phyloP scores from a whole-genome alignment of 768 basidiomycete species.

The Russula sp. region DNA sequence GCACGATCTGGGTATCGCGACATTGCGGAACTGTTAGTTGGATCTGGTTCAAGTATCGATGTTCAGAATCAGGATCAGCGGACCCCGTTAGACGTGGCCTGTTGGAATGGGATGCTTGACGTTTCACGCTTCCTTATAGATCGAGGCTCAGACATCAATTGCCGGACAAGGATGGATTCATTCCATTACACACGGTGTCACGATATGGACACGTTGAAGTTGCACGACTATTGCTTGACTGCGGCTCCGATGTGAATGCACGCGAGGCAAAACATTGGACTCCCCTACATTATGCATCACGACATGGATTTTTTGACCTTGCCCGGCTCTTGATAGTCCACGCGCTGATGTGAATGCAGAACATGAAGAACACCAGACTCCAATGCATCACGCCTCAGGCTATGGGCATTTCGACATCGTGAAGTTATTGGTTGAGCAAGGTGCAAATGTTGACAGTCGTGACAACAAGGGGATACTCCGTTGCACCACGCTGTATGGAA shows the following conservation, averaged over 20 bases:
- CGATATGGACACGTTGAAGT: background rate
- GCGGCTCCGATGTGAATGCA: background rate
- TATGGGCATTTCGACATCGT: background rate
- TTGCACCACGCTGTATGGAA: accelerated
- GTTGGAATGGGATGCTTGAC: background rate
- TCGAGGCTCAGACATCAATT: background rate
- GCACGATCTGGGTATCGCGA: background rate
- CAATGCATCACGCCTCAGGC: background rate
- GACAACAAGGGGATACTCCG: background rate
- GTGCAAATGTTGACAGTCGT: background rate
- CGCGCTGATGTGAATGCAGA: background rate
- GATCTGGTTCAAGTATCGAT: background rate
- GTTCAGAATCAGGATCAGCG: background rate
- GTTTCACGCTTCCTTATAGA: background rate
- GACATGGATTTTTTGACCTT: background rate
- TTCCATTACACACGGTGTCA: background rate
- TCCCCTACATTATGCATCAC: background rate
- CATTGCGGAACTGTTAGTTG: background rate
- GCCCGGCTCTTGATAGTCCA: background rate
- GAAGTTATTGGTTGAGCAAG: background rate
- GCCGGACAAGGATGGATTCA: background rate
- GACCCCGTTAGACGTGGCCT: background rate
- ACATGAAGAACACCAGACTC: background rate
- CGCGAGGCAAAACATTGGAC: background rate
- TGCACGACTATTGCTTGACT: background rate